Base-by-base conservation (phyloP, 805 yeast species). In the Zygoascus bituminiphila region DNA sequence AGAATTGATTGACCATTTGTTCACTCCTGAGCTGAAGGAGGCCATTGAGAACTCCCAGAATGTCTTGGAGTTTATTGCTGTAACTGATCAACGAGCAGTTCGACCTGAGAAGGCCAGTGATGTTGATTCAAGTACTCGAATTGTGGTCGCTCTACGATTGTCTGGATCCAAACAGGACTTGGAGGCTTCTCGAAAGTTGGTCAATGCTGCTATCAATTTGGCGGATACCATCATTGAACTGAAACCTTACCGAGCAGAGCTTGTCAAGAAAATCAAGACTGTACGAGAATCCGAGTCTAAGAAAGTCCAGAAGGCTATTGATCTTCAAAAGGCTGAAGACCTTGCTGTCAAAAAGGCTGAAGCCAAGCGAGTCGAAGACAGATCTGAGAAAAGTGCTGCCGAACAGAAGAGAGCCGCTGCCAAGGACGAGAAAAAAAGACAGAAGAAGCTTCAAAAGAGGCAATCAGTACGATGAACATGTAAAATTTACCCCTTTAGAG, bases 41-140 rank as follows among this genome's bases (percentile, higher is more conserved):
- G 72, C 74, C 42, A 62, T 82, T 46, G 66, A 69, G 24, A 70
- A 68, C 41, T 60, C 76, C 24, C 70, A 69, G 23, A 60, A 70
- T 5, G 67, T 78, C 51, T 68, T 93, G 60, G 78, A 80, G 61
- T 84, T 64, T 61, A 62, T 93, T 52, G 82, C 94, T 39, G 73
- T 88, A 63, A 87, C 96, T 45, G 99, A 93, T 66, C 83, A 86
- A 66, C 81, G 88, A 14, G 57, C 67, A n/a, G 83, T 73, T 45
- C 84, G 78, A 57, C 98, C 98, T 42, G 70, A 65, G 40, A 62
- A 74, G 31, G 69, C 78, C 43, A 65, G 63, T n/a, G 84, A 81
- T 54, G 75, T 77, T 66, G 70, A 67, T 37, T 76, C 84, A 33
- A 59, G 59, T 46, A 76, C 79, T 54, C 71, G 52, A 31, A 51